phyloP scores from a whole-genome alignment of 1,139 yeast species.

The Suhomyces yuchorum region DNA sequence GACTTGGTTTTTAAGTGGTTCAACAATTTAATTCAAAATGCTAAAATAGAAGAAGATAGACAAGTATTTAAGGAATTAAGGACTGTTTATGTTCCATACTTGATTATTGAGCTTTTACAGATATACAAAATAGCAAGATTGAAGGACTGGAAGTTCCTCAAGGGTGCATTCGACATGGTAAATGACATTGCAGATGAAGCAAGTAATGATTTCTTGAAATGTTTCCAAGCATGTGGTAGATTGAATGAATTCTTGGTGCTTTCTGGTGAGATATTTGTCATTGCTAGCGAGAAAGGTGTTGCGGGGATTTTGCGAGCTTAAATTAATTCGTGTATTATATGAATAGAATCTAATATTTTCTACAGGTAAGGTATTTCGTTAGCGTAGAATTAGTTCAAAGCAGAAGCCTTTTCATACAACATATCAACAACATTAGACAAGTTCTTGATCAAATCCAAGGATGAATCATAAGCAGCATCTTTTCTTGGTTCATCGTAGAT shows the following conservation, averaged over 20 bases:
- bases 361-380: neutral
- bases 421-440: conserved; percentile 89
- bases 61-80: conserved; percentile 51
- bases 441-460: conserved; percentile 82
- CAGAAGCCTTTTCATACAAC: conserved; percentile 89
- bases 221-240: conserved; percentile 64
- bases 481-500: conserved; percentile 86
- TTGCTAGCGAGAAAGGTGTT: conserved; percentile 44
- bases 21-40: conserved; percentile 21
- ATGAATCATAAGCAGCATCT: conserved; percentile 87
- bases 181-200: conserved; percentile 49
- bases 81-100: conserved; percentile 70
- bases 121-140: conserved; percentile 50
- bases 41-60: conserved; percentile 11
- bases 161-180: conserved; percentile 60
- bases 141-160: conserved; percentile 44
- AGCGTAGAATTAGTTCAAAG: conserved; percentile 47
- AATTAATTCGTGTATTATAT: conserved; percentile 3
- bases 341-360: conserved; percentile 1
- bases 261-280: conserved; percentile 59
- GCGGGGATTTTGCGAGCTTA: conserved; percentile 1
- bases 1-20: conserved; percentile 40
- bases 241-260: conserved; percentile 61
- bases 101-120: conserved; percentile 63
- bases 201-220: conserved; percentile 42